Evolutionary conservation across 1,139 yeast species (phyloP), one percentile per base, ranked within the genome.

Genomic region (Yamadazyma trypodendri): DNA sequence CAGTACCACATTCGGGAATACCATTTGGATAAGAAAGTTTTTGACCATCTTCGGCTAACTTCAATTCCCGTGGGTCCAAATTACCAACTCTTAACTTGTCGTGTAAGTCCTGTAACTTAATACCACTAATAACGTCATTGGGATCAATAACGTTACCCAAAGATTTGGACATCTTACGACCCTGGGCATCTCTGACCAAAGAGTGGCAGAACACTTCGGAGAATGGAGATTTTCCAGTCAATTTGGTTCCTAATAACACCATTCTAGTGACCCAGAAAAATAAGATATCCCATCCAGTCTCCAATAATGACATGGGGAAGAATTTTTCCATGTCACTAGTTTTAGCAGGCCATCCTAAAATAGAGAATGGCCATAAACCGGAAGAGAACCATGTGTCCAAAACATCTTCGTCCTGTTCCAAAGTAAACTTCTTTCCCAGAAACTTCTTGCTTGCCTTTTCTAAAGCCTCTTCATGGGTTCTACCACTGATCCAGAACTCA

Each of bases 1-100:
- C 98, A 38, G 97, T 90, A 73, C 98, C 98, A 77, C 98, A 92
- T 70, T 92, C 96, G 41, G 98, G 97, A 52, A 92, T 90, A 71
- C 98, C 98, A 52, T 82, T 83, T 48, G 98, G 98, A 75, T 89
- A 92, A 14, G 96, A 83, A 52, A 79, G 72, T 57, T 77, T 81
- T 70, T 92, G 98, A 45, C 97, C 97, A 33, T 77, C 81, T 55
- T 78, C 80, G 28, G 98, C 98, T 65, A 78, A 87, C 60, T 77
- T 84, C 56, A 92, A 72, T 66, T 92, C 98, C 48, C 80, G 77
- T 49, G 95, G 88, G 57, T 88, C 97, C 56, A 92, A 75, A 70
- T 92, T 92, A 67, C 98, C 97, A 31, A 58, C 59, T 46, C 64
- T 61, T 52, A 92, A 75, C 65, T 89, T 84, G 47, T 81, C 84